phyloP scores from a whole-genome alignment of 129 eudicot genomes.

The Oenanthe sinensis region DNA sequence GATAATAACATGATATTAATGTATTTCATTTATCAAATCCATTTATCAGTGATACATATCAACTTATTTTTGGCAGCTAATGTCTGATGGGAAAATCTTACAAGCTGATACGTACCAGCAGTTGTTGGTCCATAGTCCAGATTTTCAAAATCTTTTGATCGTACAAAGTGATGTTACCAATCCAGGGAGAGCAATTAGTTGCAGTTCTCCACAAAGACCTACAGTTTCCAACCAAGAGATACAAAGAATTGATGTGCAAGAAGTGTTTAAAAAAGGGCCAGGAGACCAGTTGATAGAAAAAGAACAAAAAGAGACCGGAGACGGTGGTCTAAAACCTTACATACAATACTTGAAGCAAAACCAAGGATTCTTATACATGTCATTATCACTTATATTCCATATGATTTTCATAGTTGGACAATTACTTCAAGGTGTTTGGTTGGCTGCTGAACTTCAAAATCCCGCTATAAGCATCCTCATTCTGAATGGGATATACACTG shows the following conservation, averaged over 20 bases:
- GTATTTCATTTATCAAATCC: no score
- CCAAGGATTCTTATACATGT: conserved; percentile 45
- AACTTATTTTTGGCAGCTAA: conserved; percentile 28
- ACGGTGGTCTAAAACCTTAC: conserved; percentile 53
- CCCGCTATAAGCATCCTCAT: conserved; percentile 11
- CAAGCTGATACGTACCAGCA: conserved; percentile 36
- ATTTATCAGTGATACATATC: neutral
- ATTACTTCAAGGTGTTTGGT: conserved; percentile 41
- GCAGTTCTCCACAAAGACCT: conserved; percentile 13
- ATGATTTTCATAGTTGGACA: conserved; percentile 35
- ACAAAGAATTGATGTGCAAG: conserved; percentile 9
- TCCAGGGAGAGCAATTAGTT: conserved; percentile 8
- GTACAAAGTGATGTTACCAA: conserved; percentile 30
- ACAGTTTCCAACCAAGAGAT: conserved; percentile 26
- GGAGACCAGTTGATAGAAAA: conserved; percentile 56
- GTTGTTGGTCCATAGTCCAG: conserved; percentile 36
- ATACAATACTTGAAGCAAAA: conserved; percentile 43
- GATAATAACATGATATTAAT: neutral
- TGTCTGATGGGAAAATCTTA: conserved; percentile 49
- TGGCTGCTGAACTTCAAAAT: conserved; percentile 42
- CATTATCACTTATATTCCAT: conserved; percentile 29
- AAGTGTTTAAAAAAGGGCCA: conserved; percentile 6
- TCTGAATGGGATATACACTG: conserved; percentile 35
- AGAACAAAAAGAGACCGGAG: conserved; percentile 69
- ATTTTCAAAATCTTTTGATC: conserved; percentile 42